Base-by-base conservation (phyloP, 257 asterid genomes). In the Przewalskia tangutica region DNA sequence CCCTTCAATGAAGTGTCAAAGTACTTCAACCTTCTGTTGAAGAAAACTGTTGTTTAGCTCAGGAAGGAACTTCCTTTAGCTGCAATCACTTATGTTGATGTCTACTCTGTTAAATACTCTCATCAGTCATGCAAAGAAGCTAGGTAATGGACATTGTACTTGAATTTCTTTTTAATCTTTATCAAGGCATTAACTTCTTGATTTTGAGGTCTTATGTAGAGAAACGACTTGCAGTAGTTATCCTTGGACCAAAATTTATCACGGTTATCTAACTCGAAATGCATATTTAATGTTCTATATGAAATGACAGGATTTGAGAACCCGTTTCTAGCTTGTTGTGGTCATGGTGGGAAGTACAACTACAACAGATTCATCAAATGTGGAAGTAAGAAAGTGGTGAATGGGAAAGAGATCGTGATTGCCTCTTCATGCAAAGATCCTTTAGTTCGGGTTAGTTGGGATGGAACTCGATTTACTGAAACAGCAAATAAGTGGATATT, bases 401-500 rank as follows among this genome's bases (percentile, higher is more conserved):
- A 89, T 6, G 97, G 98, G 42, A 87, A 84, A 51, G 94, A 90
- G 88, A 68, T 83, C 10, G 88, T 91, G 16, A 58, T 86, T 3
- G 95, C 91, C 1, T 84, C 83, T 42, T 88, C 98, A 32, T 94
- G 97, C 85, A 85, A 50, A 85, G 80, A 88, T 84, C 98, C 97
- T 32, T 84, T 90, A 0, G 82, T 51, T 81, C 83, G 87, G 64
- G 78, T 92, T 54, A 89, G 83, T 64, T 94, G 97, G 98, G 98
- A 94, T 65, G 98, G 98, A 62, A 79, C 86, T 65, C 98, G 92
- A 85, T 94, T 87, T 83, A 90, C 97, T 0, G 94, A 94, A 86
- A 91, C 95, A n/a, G 97, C 97, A 5, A 94, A 91, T 82, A 88
- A 81, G 82, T 92, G 95, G 94, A 83, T 90, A 81, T 92, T 91